Percentiles rank a stretch among this genome's conserved stretches.
phyloP scores from a whole-genome alignment of 805 yeast species.

The Yarrowia osloensis region DNA sequence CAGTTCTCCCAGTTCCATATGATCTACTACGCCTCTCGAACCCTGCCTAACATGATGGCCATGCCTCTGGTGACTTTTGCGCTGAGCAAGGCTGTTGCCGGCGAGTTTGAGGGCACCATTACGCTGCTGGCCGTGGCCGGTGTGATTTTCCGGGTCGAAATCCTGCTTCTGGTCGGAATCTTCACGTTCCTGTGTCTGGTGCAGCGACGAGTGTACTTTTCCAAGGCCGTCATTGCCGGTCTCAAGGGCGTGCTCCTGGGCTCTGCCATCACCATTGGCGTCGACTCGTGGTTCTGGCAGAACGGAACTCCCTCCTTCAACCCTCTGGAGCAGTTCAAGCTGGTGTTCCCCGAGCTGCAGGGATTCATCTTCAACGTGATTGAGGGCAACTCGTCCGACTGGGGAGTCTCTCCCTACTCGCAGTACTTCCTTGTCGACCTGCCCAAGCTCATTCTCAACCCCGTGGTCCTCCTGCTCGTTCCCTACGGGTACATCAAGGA shows the following conservation, averaged over 20 bases:
- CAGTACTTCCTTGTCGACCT: conserved; percentile 64
- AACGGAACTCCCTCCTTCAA: conserved; percentile 35
- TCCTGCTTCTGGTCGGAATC: conserved; percentile 53
- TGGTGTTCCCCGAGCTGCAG: conserved; percentile 72
- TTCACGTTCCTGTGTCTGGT: conserved; percentile 46
- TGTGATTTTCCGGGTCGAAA: conserved; percentile 71
- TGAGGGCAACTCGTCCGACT: conserved; percentile 68
- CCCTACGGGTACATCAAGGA: conserved; percentile 49
- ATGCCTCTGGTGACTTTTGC: conserved; percentile 70
- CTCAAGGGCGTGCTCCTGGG: conserved; percentile 58
- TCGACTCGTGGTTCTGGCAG: conserved; percentile 82
- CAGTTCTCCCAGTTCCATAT: conserved; percentile 74
- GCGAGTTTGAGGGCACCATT: conserved; percentile 53
- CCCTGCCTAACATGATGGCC: conserved; percentile 81
- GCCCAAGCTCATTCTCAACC: conserved; percentile 46
- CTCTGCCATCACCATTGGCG: conserved; percentile 47
- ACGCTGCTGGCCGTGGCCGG: conserved; percentile 62
- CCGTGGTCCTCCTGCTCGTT: conserved; percentile 45
- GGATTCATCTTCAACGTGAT: conserved; percentile 75
- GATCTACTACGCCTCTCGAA: conserved; percentile 75
- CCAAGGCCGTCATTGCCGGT: conserved; percentile 38
- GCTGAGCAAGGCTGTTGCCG: conserved; percentile 53
- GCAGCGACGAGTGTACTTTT: conserved; percentile 51
- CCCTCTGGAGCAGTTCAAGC: conserved; percentile 1
- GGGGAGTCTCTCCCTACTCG: conserved; percentile 82